Base-by-base conservation (phyloP, 192 early-diverging fungal genomes). In the Jimgerdemannia flammicorona region DNA sequence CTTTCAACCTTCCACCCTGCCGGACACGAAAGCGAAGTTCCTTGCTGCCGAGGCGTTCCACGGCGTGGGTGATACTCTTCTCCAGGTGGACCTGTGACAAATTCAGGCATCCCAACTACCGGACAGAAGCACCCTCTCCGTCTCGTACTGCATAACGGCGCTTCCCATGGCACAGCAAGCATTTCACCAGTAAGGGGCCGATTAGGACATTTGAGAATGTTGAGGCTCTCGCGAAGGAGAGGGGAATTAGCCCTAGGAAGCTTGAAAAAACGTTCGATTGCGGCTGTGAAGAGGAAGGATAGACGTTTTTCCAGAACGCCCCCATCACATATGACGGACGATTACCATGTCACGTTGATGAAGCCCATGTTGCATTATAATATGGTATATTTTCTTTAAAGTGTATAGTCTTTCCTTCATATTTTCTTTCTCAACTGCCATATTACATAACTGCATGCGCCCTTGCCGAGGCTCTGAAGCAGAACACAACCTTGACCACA, bases 11-110 rank as follows among this genome's bases (percentile, higher is more conserved):
- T 67, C 71, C 70, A 44, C 93, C 97, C 39, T 96, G 49, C 95
- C 95, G 17, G 87, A 93, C 76, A 92, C 93, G 70, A 93, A 95
- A 75, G 93, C 95, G 80, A 96, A 96, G 90, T 95, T 98, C 82
- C 84, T 98, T 78, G 97, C 97, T 49, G 96, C 97, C 20, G 97
- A 98, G 83, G 96, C 97, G 9, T 91, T 98, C 71, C 94, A 96
- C 80, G 97, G 97, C 79, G 91, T 90, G 70, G 97, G 97, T 79
- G 97, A 95, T 81, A 74, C 97, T 4, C 82, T 98, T 65, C 78
- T 98, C 66, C 86, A 91, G 67, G 92, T 84, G 17, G 90, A 90
- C 67, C 86, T 91, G 91, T 79, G 92, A 96, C 77, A 96, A 98
- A 88, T 85, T 98, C 40, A 94, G 94, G 69, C 95, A 95, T 74